phyloP scores from a whole-genome alignment of 208 protist genomes.

The Leishmania martiniquensis region DNA sequence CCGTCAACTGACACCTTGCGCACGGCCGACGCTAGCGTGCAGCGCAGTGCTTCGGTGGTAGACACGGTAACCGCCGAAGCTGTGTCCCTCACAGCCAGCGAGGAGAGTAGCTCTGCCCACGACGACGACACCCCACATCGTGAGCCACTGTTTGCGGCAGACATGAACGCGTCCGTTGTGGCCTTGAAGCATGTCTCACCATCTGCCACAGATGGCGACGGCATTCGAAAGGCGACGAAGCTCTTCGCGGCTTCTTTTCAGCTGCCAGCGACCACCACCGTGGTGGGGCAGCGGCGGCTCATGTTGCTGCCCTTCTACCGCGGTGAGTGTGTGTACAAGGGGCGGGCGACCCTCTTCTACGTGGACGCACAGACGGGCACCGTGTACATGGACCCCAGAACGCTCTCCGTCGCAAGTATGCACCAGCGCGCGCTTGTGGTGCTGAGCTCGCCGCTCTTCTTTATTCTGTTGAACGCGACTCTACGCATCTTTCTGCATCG shows the following conservation, averaged over 20 bases:
- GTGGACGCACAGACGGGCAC: slow-evolving; percentile 46
- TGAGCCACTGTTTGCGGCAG: slow-evolving; percentile 29
- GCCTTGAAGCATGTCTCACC: background rate
- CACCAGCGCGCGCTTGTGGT: slow-evolving; percentile 15
- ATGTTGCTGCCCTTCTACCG: slow-evolving; percentile 36
- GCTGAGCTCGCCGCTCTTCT: slow-evolving; percentile 40
- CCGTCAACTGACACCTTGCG: background rate
- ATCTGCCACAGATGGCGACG: slow-evolving; percentile 4
- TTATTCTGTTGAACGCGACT: slow-evolving; percentile 27
- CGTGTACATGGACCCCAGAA: slow-evolving; percentile 21
- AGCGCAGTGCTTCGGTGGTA: background rate
- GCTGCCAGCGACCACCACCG: slow-evolving; percentile 15
- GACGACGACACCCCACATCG: background rate
- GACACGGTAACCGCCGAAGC: background rate
- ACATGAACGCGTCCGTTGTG: slow-evolving; percentile 7
- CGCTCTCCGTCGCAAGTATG: background rate
- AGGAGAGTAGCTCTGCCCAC: background rate
- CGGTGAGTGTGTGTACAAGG: slow-evolving; percentile 39
- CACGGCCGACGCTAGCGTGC: background rate
- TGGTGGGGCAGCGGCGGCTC: background rate
- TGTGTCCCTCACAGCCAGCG: background rate
- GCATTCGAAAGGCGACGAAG: slow-evolving; percentile 18
- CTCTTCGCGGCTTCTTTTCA: slow-evolving; percentile 37
- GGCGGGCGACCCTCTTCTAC: slow-evolving; percentile 20
- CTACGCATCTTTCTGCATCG: slow-evolving; percentile 24